Percentiles rank a stretch among this genome's conserved stretches.
Conservation (phyloP, 2,329 filamentous ascomycete genomes). For the Aspergillus ochraceoroseus region DNA sequence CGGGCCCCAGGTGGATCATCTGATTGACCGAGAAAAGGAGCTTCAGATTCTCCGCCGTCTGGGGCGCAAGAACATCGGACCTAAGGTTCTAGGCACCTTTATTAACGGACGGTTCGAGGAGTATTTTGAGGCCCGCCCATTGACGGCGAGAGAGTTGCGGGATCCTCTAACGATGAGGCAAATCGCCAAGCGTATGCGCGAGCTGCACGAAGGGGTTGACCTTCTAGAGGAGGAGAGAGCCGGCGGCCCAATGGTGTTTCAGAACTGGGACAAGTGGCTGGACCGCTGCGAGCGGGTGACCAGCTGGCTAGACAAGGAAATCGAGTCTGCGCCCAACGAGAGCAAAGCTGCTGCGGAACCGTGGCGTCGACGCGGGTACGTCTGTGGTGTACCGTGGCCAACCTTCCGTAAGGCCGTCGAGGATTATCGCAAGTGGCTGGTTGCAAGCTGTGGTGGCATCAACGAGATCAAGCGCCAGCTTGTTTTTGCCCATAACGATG, state of each 20-base stretch:
- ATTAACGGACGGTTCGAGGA: constrained; percentile 94
- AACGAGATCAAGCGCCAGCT: constrained; percentile 66
- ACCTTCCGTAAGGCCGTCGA: constrained; percentile 69
- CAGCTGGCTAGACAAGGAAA: constrained; percentile 54
- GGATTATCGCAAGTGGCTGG: constrained; percentile 71
- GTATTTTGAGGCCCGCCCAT: constrained; percentile 77
- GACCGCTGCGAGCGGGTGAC: constrained; percentile 54
- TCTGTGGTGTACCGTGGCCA: constrained; percentile 80
- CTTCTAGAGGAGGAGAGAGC: constrained; percentile 72
- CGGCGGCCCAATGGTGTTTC: constrained; percentile 76
- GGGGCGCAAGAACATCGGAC: constrained; percentile 87
- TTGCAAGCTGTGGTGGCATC: constrained; percentile 63
- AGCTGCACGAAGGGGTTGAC: constrained; percentile 90
- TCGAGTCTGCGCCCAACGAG: constrained; percentile 47
- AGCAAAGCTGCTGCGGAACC: constrained; percentile 44
- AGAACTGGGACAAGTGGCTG: constrained; percentile 93
- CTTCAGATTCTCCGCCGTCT: constrained; percentile 79
- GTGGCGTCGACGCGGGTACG: constrained; percentile 67
- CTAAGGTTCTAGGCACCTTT: constrained; percentile 85
- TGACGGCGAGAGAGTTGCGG: constrained; percentile 71
- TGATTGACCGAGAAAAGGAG: constrained; percentile 91
- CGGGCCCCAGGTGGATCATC: constrained; percentile 87
- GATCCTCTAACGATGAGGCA: constrained; percentile 78
- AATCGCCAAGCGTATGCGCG: constrained; percentile 95
- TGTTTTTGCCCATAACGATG: constrained; percentile 97